Percentiles rank a stretch among this genome's conserved stretches.
Conservation (phyloP, 176 grass and related monocot genomes). For the Triticum monococcum region DNA sequence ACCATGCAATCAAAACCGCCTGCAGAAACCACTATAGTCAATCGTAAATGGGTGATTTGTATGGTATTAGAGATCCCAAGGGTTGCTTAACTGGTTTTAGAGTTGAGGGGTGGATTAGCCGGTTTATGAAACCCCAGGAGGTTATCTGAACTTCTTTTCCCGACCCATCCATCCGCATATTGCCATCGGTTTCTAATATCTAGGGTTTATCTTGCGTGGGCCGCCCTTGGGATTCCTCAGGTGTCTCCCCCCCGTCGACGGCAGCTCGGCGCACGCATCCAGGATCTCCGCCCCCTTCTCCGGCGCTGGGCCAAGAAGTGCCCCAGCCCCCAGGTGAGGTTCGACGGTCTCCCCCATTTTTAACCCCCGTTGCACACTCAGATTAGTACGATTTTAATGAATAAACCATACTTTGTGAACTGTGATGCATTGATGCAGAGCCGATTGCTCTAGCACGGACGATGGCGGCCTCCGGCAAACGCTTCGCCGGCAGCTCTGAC, state of each 20-base stretch:
- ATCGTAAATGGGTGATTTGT: too few relatives aligned
- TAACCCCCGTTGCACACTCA: not conserved
- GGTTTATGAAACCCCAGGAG: too few relatives aligned
- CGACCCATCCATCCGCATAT: too few relatives aligned
- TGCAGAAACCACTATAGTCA: too few relatives aligned
- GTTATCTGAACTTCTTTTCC: too few relatives aligned
- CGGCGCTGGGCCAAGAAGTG: not conserved
- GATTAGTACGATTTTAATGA: not conserved
- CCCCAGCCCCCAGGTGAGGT: not conserved
- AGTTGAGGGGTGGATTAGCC: too few relatives aligned
- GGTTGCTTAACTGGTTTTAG: too few relatives aligned
- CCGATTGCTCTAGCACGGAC: not conserved
- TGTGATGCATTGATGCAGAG: constrained; percentile 7
- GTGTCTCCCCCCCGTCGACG: not conserved
- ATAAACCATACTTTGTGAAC: not conserved
- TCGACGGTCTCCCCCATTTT: not conserved
- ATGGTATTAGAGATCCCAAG: too few relatives aligned
- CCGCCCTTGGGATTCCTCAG: not conserved
- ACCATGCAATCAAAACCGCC: too few relatives aligned
- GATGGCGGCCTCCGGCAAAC: not conserved
- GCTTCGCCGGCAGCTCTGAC: not conserved
- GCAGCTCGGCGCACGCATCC: not conserved
- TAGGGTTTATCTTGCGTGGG: not conserved
- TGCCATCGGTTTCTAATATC: too few relatives aligned
- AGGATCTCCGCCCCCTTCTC: not conserved